A percentile compares a stretch with the other conserved stretches of the same genome.
Evolutionary conservation across 805 yeast genomes (phyloP).

Genomic region (Candida khao-thaluensis): DNA sequence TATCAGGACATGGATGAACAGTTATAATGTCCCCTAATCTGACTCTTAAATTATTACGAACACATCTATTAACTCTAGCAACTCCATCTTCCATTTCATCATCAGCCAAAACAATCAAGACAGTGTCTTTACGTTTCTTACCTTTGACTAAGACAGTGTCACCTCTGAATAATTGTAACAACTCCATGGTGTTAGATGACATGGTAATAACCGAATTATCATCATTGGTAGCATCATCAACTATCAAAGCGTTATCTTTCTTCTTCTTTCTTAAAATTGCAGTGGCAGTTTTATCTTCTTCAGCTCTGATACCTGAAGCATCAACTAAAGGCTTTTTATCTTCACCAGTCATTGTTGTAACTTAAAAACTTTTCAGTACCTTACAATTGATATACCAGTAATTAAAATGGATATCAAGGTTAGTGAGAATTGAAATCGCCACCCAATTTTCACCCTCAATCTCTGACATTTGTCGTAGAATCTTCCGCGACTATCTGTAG

Average conservation of each 20-base stretch:
- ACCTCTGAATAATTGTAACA: conserved; percentile 92
- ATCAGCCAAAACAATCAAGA: conserved; percentile 90
- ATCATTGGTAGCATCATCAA: conserved; percentile 95
- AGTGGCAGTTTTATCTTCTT: conserved; percentile 81
- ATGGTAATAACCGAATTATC: conserved; percentile 96
- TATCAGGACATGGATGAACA: conserved; percentile 95
- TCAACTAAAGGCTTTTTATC: conserved; percentile 41
- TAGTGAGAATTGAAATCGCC: conserved; percentile 7
- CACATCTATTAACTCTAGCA: conserved; percentile 91
- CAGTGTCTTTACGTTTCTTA: conserved; percentile 97
- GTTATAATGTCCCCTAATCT: conserved; percentile 91
- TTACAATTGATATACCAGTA: conserved; percentile 3
- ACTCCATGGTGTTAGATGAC: conserved; percentile 93
- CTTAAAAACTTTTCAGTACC: not conserved
- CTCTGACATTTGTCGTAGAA: conserved; percentile 3
- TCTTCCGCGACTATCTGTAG: conserved; percentile 5
- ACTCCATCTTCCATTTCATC: conserved; percentile 96
- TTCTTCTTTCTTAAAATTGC: conserved; percentile 96
- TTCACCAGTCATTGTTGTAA: conserved; percentile 19
- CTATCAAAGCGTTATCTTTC: conserved; percentile 92
- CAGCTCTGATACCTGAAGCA: conserved; percentile 64
- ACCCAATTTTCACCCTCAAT: conserved; percentile 2
- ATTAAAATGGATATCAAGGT: not conserved
- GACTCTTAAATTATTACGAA: conserved; percentile 90
- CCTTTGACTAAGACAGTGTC: conserved; percentile 97